Evolutionary conservation across 306 rosid genomes (phyloP), one percentile per base, ranked within the genome.

Genomic region (Dalbergia cultrata): DNA sequence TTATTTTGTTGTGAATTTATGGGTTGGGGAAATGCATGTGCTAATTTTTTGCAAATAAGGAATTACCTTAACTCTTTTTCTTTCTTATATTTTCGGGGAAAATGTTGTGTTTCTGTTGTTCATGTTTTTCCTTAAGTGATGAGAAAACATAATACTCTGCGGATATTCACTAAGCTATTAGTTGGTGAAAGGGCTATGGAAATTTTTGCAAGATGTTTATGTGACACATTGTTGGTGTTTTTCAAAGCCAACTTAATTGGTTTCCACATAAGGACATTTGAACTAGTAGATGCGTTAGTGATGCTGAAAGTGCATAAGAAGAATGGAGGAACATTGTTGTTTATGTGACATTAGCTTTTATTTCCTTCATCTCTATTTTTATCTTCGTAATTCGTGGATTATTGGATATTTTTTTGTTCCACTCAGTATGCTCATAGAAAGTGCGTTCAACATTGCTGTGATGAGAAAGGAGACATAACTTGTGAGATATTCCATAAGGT

Each of bases 401-500:
- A 10, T 8, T 54, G 61, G 63, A 16, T 22, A n/a, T n/a, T 4
- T 34, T 13, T 37, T 35, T 22, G 35, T 39, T 43, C 62, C 31
- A 2, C 16, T 62, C 88, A 93, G 97, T 93, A 86, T 85, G 98
- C 98, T 63, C 98, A 91, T 74, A 89, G 98, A 85, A 93, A 93
- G 89, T 93, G 98, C 65, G 92, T 93, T 47, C 98, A 93, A 84
- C 95, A 85, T 85, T 93, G 98, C 97, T 91, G 97, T 84, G 81
- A 93, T 44, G 98, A 93, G 86, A 93, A 93, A 86, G 98, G 98
- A 45, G 98, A 93, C 85, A 93, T 80, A 75, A 90, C 72, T 74
- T 93, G 98, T 81, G 97, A 91, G 85, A 93, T 93, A 74, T 93
- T 97, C 53, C 98, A 93, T 77, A 90, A 90, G 98, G 98, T 93